Percentiles rank a stretch among this genome's conserved stretches.
phyloP scores from a whole-genome alignment of 495 filamentous ascomycete genomes.

The Aspergillus ostianus region DNA sequence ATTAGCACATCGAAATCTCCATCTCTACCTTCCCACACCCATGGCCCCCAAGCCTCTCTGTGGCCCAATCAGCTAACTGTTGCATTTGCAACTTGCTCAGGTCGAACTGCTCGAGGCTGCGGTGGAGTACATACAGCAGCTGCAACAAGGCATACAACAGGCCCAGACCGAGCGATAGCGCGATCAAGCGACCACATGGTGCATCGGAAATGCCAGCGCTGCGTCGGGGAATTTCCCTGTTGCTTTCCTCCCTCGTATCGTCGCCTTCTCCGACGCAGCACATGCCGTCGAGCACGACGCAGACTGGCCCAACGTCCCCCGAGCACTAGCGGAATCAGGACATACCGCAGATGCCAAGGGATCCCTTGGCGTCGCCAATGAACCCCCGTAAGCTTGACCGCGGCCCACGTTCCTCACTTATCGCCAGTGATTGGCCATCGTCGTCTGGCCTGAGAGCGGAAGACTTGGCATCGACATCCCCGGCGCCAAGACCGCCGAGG shows the following conservation, averaged over 20 bases:
- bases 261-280: background rate
- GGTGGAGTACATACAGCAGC: constrained; percentile 17
- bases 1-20: background rate
- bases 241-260: constrained; percentile 1
- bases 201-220: background rate
- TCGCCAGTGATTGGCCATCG: constrained; percentile 8
- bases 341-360: background rate
- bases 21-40: constrained; percentile 8
- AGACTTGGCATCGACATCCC: constrained; percentile 9
- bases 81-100: background rate
- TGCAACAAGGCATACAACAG: constrained; percentile 7
- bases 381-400: background rate
- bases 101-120: constrained; percentile 17
- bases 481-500: background rate
- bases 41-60: background rate
- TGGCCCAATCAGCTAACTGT: background rate
- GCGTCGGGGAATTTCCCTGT: background rate
- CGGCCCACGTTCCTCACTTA: constrained; percentile 11
- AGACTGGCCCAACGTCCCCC: background rate
- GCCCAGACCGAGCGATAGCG: constrained; percentile 10
- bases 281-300: constrained; percentile 4
- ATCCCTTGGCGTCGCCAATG: background rate
- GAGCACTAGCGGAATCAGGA: background rate
- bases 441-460: constrained; percentile 11
- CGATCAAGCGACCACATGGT: constrained; percentile 1